These are phyloP conservation scores for Trametes hirsuta DNA, from an alignment of 1,284 basidiomycete species.

Conservation along the genomic window DNA sequence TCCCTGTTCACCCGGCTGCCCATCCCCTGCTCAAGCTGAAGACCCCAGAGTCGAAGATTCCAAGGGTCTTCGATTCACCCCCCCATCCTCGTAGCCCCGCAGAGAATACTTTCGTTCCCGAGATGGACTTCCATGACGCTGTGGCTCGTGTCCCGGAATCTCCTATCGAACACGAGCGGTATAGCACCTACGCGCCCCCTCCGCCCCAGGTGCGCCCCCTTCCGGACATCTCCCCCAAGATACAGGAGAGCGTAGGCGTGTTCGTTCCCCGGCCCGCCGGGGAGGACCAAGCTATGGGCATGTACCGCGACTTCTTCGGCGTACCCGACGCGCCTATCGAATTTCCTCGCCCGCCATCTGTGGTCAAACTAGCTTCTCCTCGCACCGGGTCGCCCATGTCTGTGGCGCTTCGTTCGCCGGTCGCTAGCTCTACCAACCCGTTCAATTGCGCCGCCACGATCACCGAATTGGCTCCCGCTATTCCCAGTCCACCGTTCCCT, in stretches of 20 bases:
- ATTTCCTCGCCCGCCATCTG: not conserved
- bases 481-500: too few relatives aligned
- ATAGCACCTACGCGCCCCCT: constrained; percentile 9
- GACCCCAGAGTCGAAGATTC: constrained; percentile 52
- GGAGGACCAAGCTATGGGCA: not conserved
- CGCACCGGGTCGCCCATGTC: too few relatives aligned
- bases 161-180: not conserved
- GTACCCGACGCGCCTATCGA: too few relatives aligned
- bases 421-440: too few relatives aligned
- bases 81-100: not conserved
- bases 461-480: too few relatives aligned
- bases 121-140: not conserved
- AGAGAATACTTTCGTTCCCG: not conserved
- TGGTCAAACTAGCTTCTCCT: not conserved
- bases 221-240: constrained; percentile 17
- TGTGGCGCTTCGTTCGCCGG: too few relatives aligned
- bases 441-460: too few relatives aligned
- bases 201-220: constrained; percentile 20
- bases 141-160: not conserved
- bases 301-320: too few relatives aligned
- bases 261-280: not conserved
- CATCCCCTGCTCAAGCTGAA: constrained; percentile 86
- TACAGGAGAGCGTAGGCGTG: not conserved
- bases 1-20: constrained; percentile 70
- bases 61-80: constrained; percentile 27